Percentiles rank a stretch among this genome's conserved stretches.
These are phyloP conservation scores for Verticillium klebahnii DNA, from an alignment of 2,329 filamentous ascomycete species.

Conservation along the genomic window DNA sequence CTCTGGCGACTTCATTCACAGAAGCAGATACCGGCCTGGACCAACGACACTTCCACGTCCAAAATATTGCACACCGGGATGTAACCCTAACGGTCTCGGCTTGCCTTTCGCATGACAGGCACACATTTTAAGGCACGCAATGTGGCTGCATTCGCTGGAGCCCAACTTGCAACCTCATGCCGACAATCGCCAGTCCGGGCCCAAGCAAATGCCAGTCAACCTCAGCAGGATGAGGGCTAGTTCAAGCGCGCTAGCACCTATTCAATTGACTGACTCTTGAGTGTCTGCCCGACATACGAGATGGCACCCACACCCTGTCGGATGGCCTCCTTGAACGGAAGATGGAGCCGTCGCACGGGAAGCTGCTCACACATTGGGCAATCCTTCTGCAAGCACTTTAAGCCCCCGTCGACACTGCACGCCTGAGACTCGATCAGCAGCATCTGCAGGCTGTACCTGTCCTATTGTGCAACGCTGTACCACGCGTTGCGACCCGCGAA, in stretches of 20 bases:
- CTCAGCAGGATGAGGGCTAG: not conserved
- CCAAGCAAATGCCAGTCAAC: not conserved
- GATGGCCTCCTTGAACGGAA: not conserved
- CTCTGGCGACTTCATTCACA: no score
- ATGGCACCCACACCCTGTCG: not conserved
- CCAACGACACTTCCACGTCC: not conserved
- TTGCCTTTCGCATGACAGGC: not conserved
- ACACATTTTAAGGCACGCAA: slow-evolving; percentile 1
- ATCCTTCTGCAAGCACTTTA: slow-evolving; percentile 6
- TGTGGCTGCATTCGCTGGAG: not conserved
- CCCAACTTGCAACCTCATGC: not conserved
- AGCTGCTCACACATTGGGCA: slow-evolving; percentile 2
- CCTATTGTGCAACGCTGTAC: slow-evolving; percentile 12
- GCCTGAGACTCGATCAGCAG: not conserved
- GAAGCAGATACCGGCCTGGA: not conserved
- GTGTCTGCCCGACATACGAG: slow-evolving; percentile 3
- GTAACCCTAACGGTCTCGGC: not conserved
- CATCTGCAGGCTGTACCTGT: slow-evolving; percentile 3
- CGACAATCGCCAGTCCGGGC: not conserved
- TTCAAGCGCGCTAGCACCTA: not conserved
- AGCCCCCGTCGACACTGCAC: not conserved
- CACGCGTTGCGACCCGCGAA: not conserved
- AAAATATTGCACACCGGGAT: not conserved
- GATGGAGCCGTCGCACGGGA: not conserved
- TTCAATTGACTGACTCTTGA: slow-evolving; percentile 3